Evolutionary conservation across 805 yeast species (phyloP).

Genomic region (Saccharomycopsis schoenii): DNA sequence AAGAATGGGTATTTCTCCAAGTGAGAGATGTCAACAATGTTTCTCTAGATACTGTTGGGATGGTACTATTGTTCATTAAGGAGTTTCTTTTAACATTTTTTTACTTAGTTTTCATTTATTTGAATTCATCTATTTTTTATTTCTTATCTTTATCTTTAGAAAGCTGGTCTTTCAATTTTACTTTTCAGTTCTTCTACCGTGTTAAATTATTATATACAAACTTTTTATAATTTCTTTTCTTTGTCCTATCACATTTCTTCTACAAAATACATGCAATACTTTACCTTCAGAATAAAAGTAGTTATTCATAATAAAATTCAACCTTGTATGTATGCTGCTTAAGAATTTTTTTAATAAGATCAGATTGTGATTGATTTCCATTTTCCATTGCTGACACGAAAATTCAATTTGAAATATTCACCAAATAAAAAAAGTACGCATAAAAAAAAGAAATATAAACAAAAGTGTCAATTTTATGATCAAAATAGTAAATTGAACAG

Average conservation of each 20-base stretch:
- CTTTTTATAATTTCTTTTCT: background rate
- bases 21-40: constrained; percentile 60
- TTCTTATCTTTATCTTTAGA: background rate
- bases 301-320: background rate
- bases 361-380: too few species aligned
- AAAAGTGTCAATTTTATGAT: background rate
- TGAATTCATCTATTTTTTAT: background rate
- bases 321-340: background rate
- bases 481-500: background rate
- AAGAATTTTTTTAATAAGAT: background rate
- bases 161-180: background rate
- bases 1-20: constrained; percentile 46
- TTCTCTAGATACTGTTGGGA: constrained; percentile 71
- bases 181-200: background rate
- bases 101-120: background rate
- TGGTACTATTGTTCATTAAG: constrained; percentile 28
- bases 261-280: background rate
- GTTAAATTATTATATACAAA: background rate
- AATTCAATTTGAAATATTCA: too few species aligned
- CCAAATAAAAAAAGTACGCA: background rate
- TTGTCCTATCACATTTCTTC: background rate
- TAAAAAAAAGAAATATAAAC: background rate
- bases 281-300: background rate
- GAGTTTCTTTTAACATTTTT: background rate
- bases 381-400: too few species aligned